Evolutionary conservation across 768 basidiomycete genomes (phyloP).

Genomic region (Clathrus columnatus): DNA sequence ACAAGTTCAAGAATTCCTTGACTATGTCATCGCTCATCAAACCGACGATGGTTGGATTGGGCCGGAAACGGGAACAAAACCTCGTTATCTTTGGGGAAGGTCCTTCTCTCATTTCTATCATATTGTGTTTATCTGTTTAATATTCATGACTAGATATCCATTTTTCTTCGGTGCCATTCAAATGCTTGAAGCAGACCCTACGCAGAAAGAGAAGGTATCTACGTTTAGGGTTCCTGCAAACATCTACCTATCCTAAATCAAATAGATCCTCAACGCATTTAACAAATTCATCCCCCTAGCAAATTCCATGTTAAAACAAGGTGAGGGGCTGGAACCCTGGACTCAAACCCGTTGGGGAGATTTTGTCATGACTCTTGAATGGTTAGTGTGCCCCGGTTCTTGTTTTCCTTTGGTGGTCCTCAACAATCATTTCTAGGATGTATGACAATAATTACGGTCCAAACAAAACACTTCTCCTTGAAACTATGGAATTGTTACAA

Average conservation of each 20-base stretch:
- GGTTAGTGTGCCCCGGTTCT: slow-evolving; percentile 25
- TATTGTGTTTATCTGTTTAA: neutral
- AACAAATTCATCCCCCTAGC: slow-evolving; percentile 46
- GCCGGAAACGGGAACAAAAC: slow-evolving; percentile 44
- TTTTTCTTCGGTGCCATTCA: slow-evolving; percentile 53
- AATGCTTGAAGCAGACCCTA: slow-evolving; percentile 40
- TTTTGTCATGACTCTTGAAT: slow-evolving; percentile 47
- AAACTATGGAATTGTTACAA: slow-evolving; percentile 46
- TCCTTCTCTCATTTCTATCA: slow-evolving; percentile 10
- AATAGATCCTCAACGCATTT: slow-evolving; percentile 25
- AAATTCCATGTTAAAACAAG: slow-evolving; percentile 44
- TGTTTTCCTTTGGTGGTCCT: neutral
- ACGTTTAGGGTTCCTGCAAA: neutral
- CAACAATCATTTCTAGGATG: slow-evolving; percentile 29
- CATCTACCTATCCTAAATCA: neutral
- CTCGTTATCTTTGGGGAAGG: slow-evolving; percentile 48
- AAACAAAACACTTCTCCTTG: slow-evolving; percentile 38
- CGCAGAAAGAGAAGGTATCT: slow-evolving; percentile 37
- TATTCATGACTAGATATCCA: slow-evolving; percentile 17
- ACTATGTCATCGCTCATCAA: slow-evolving; percentile 43
- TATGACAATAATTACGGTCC: slow-evolving; percentile 45
- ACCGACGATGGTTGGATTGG: slow-evolving; percentile 49
- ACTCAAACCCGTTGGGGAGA: slow-evolving; percentile 49
- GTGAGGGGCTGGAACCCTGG: slow-evolving; percentile 47
- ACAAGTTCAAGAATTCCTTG: slow-evolving; percentile 39